phyloP scores from a whole-genome alignment of 1,284 basidiomycete genomes.

The Malassezia slooffiae region DNA sequence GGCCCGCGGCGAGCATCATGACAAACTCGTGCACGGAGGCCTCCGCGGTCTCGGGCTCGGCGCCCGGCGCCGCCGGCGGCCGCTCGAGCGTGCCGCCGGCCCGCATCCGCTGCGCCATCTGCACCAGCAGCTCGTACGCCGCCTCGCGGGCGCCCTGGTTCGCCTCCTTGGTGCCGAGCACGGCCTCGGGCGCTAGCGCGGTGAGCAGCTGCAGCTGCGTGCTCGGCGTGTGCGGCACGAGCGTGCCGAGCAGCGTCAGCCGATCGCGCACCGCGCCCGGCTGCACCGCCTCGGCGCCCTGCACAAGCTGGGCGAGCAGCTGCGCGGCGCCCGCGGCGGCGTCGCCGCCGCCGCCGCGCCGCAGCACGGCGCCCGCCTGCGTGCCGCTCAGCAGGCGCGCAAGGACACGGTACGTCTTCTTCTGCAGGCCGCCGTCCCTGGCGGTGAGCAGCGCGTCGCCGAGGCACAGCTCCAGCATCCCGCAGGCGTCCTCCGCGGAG shows the following conservation, averaged over 20 bases:
- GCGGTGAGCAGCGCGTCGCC: constrained; percentile 53
- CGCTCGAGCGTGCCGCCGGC: constrained; percentile 73
- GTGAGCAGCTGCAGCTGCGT: constrained; percentile 73
- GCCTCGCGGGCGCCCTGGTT: constrained; percentile 81
- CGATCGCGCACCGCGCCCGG: constrained; percentile 80
- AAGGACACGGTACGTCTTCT: constrained; percentile 83
- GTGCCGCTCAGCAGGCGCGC: constrained; percentile 51
- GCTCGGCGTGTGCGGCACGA: constrained; percentile 63
- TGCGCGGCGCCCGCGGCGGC: constrained; percentile 18
- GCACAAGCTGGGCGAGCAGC: constrained; percentile 30
- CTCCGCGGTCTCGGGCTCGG: constrained; percentile 50
- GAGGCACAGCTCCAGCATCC: constrained; percentile 54
- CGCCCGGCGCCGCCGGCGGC: constrained; percentile 10
- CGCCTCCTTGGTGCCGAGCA: constrained; percentile 94
- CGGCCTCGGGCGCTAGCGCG: constrained; percentile 81
- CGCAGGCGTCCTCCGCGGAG: constrained; percentile 21
- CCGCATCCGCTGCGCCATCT: constrained; percentile 86
- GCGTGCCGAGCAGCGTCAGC: constrained; percentile 61
- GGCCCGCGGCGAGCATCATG: constrained; percentile 90
- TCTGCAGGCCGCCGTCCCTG: constrained; percentile 71
- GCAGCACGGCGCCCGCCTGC: constrained; percentile 15
- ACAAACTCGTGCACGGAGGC: constrained; percentile 85
- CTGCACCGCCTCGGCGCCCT: constrained; percentile 52
- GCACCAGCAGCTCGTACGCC: constrained; percentile 80
- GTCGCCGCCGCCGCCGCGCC: constrained; percentile 2